phyloP scores from a whole-genome alignment of 495 filamentous ascomycete species.

The Annulohypoxylon moriforme region DNA sequence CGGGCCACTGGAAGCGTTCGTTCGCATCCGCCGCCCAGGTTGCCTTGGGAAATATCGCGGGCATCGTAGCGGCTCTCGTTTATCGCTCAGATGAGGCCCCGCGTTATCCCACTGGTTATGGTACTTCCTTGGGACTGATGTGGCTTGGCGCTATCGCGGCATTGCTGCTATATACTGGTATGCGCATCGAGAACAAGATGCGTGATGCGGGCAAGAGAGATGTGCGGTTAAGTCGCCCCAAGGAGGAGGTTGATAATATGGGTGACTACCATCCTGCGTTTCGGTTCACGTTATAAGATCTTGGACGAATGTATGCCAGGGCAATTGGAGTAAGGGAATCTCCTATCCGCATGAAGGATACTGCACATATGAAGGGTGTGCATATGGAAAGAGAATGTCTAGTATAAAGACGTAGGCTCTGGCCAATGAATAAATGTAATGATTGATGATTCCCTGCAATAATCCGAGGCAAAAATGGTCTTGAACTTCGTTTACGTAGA shows the following conservation, averaged over 20 bases:
- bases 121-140: conserved; percentile 59
- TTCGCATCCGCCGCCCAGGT: conserved; percentile 67
- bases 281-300: conserved; percentile 55
- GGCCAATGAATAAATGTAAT: conserved; percentile 8
- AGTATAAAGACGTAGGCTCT: conserved; percentile 14
- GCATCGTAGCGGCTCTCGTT: conserved; percentile 66
- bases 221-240: conserved; percentile 54
- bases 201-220: conserved; percentile 66
- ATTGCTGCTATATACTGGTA: conserved; percentile 56
- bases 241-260: conserved; percentile 64
- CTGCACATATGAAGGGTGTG: neutral
- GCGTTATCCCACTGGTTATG: conserved; percentile 62
- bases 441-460: neutral
- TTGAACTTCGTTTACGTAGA: neutral
- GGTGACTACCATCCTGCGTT: conserved; percentile 71
- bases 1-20: conserved; percentile 71
- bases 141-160: conserved; percentile 60
- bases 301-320: too few species aligned
- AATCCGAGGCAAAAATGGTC: neutral
- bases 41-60: conserved; percentile 66
- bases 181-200: conserved; percentile 65
- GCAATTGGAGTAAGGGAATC: neutral
- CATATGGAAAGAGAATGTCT: neutral
- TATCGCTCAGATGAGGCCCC: conserved; percentile 60
- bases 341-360: neutral